Evolutionary conservation across 345 rosid species (phyloP).

Genomic region (Brassica carinata): DNA sequence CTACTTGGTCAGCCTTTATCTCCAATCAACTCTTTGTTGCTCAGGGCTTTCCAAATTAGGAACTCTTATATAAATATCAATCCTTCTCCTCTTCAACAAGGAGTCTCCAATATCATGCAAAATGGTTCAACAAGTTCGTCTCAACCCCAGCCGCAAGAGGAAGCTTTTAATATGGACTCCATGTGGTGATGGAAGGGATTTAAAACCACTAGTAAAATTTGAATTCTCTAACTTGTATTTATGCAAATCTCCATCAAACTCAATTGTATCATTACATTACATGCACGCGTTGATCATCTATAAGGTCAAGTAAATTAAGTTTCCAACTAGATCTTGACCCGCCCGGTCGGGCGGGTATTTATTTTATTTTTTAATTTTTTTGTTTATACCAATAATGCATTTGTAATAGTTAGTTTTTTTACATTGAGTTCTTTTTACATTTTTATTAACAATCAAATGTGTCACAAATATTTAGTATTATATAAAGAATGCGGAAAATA

Average conservation of each 20-base stretch:
- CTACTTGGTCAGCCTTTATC: constrained; percentile 61
- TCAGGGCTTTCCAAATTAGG: constrained; percentile 80
- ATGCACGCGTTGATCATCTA: constrained; percentile 5
- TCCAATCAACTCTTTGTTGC: constrained; percentile 72
- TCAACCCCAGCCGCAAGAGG: constrained; percentile 73
- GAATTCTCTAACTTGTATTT: constrained; percentile 8
- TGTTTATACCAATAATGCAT: too few relatives aligned
- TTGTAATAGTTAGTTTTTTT: too few relatives aligned
- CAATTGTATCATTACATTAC: constrained; percentile 26
- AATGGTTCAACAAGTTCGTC: constrained; percentile 72
- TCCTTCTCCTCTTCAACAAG: constrained; percentile 49
- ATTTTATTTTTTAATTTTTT: too few relatives aligned
- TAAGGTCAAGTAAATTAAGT: constrained; percentile 26
- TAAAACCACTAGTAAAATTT: constrained; percentile 18
- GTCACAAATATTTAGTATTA: too few relatives aligned
- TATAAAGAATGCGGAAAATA: too few relatives aligned
- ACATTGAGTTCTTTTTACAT: too few relatives aligned
- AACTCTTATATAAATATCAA: constrained; percentile 52
- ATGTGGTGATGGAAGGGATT: constrained; percentile 56
- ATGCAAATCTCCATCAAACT: constrained; percentile 2
- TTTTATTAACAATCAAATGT: too few relatives aligned
- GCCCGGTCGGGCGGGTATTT: too few relatives aligned
- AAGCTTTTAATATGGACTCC: constrained; percentile 81
- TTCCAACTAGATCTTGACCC: too few relatives aligned
- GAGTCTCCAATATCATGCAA: constrained; percentile 47